Base-by-base conservation (phyloP, 148 eudicot species). In the Amaranthus palmeri region DNA sequence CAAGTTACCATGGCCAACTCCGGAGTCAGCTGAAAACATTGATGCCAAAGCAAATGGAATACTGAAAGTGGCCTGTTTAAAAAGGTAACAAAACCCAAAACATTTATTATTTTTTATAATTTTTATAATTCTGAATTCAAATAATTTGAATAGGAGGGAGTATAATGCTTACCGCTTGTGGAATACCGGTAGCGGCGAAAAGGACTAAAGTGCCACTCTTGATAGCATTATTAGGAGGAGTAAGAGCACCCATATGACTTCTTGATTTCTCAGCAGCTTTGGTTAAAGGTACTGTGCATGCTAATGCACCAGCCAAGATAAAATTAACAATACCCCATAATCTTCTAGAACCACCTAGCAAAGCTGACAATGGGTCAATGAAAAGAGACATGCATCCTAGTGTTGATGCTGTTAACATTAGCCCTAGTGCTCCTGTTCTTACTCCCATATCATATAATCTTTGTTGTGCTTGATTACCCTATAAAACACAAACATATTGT, bases 41-140 rank as follows among this genome's bases (percentile, higher is more conserved):
- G 98, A 93, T 10, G 98, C 98, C 67, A 93, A 41, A 66, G 98
- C 98, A 76, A 88, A 93, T 25, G 98, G 98, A 71, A 93, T 77
- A 60, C 98, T 93, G 55, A 12, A 93, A 41, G 98, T 93, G 6
- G 84, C 83, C 98, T 93, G 83, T 73, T 42, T 4, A 10, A 44
- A 69, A 61, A 0, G 6, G 18, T 0, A n/a, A 17, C 40, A 41
- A 65, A 7, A 7, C 36, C 36, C 36, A 25, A 2, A 25, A 25
- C 36, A 25, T 25, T 18, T 58, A 8, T 17, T 58, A 18, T 58
- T 58, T 58, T 25, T 0, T 0, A 8, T 57, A 12, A 57, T n/a
- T n/a, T n/a, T n/a, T n/a, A n/a, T n/a, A n/a, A n/a, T n/a, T n/a
- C n/a, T 3, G 11, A 4, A 6, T 17, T 57, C 3, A 41, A 13